A percentile compares a stretch with the other conserved stretches of the same genome.
Conservation (phyloP, 257 asterid species). For the Solanum appendiculatum region DNA sequence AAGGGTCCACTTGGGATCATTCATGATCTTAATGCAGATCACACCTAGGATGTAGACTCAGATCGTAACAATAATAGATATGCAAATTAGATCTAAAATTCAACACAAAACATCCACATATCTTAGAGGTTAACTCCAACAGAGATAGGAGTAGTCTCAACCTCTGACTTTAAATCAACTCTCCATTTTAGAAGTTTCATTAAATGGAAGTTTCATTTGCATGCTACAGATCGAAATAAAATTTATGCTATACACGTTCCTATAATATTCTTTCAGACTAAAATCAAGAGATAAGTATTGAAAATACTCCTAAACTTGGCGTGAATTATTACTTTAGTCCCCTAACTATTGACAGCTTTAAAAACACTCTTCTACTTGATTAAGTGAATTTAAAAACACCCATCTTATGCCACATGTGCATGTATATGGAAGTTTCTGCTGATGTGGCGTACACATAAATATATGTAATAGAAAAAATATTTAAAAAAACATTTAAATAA, state of each 20-base stretch:
- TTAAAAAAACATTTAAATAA: too few species aligned
- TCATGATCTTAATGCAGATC: background rate
- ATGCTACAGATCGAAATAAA: background rate
- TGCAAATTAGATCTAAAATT: background rate
- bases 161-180: background rate
- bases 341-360: too few species aligned
- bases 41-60: background rate
- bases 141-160: background rate
- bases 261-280: background rate
- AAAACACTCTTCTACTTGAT: too few species aligned
- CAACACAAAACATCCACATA: background rate
- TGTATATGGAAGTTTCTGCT: too few species aligned
- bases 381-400: too few species aligned
- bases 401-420: too few species aligned
- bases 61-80: too few species aligned
- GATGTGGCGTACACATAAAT: too few species aligned
- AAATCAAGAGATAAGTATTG: too few species aligned
- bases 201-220: background rate
- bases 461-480: too few species aligned
- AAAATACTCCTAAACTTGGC: too few species aligned
- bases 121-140: background rate
- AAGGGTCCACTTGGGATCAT: background rate
- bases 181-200: background rate
- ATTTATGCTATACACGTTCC: background rate
- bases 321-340: too few species aligned